phyloP scores from a whole-genome alignment of 1,284 basidiomycete genomes.

The Ganoderma lucidum region DNA sequence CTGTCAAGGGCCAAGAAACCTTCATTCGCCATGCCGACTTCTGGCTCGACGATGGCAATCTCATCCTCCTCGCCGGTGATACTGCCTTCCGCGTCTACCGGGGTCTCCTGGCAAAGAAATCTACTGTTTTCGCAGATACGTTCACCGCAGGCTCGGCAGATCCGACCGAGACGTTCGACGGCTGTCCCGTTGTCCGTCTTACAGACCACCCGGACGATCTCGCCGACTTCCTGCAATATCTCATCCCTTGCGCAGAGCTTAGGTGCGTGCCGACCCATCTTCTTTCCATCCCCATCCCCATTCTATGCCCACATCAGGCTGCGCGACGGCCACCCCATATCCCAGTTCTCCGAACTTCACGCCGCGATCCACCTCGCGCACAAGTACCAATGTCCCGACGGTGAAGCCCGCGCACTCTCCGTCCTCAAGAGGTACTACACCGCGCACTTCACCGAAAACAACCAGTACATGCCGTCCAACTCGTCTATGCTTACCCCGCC shows the following conservation, averaged over 20 bases:
- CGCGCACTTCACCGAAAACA: too few relatives aligned
- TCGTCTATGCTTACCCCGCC: too few relatives aligned
- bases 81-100: slow-evolving; percentile 22
- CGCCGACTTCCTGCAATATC: not conserved
- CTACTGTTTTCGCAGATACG: slow-evolving; percentile 29
- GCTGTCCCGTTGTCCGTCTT: slow-evolving; percentile 26
- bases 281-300: too few relatives aligned
- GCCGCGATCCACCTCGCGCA: too few relatives aligned
- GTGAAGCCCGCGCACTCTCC: too few relatives aligned
- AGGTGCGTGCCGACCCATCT: not conserved
- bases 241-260: not conserved
- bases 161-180: slow-evolving; percentile 16
- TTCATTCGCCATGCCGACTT: not conserved
- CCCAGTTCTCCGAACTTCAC: too few relatives aligned
- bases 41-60: slow-evolving; percentile 15
- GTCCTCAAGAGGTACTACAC: too few relatives aligned
- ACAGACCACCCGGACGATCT: slow-evolving; percentile 22
- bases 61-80: slow-evolving; percentile 16
- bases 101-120: slow-evolving; percentile 22
- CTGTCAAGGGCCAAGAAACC: not conserved
- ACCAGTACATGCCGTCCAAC: too few relatives aligned
- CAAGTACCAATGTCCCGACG: too few relatives aligned
- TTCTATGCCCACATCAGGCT: too few relatives aligned
- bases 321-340: too few relatives aligned
- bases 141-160: slow-evolving; percentile 20